Evolutionary conservation across 768 basidiomycete genomes (phyloP).

Genomic region (Mycena epipterygia): DNA sequence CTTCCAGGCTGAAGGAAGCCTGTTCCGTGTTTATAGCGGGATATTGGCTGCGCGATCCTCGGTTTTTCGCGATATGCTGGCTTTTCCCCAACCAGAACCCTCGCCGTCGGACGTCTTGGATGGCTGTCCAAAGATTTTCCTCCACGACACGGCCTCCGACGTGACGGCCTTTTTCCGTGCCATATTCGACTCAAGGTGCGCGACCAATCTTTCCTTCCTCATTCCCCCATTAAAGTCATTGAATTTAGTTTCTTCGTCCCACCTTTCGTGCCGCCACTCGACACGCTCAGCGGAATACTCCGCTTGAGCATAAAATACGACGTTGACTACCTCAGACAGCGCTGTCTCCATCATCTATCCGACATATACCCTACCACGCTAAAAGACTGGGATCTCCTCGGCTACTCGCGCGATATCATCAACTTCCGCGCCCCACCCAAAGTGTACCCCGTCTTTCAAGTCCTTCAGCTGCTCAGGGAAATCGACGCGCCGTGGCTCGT

Average conservation of each 20-base stretch:
- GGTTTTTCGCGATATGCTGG: slow-evolving; percentile 31
- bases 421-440: slow-evolving; percentile 20
- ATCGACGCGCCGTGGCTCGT: slow-evolving; percentile 24
- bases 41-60: slow-evolving; percentile 14
- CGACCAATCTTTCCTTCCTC: background rate
- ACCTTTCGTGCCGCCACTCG: slow-evolving; percentile 16
- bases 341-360: slow-evolving; percentile 25
- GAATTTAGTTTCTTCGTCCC: slow-evolving; percentile 25
- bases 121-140: slow-evolving; percentile 25
- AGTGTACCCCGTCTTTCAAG: slow-evolving; percentile 25
- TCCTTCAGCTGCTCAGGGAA: slow-evolving; percentile 21
- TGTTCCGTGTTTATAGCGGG: slow-evolving; percentile 28
- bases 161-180: slow-evolving; percentile 25
- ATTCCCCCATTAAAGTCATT: background rate
- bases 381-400: slow-evolving; percentile 22
- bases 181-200: slow-evolving; percentile 33
- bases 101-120: slow-evolving; percentile 10
- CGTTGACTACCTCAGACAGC: slow-evolving; percentile 24
- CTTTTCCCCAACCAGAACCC: slow-evolving; percentile 23
- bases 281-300: slow-evolving; percentile 20
- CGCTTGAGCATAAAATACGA: slow-evolving; percentile 33
- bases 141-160: slow-evolving; percentile 26
- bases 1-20: slow-evolving; percentile 27
- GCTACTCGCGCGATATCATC: slow-evolving; percentile 28
- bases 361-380: slow-evolving; percentile 28